These are phyloP conservation scores for Nannizziopsis arthrosporioides DNA, from an alignment of 2,329 filamentous ascomycete species.

Conservation along the genomic window DNA sequence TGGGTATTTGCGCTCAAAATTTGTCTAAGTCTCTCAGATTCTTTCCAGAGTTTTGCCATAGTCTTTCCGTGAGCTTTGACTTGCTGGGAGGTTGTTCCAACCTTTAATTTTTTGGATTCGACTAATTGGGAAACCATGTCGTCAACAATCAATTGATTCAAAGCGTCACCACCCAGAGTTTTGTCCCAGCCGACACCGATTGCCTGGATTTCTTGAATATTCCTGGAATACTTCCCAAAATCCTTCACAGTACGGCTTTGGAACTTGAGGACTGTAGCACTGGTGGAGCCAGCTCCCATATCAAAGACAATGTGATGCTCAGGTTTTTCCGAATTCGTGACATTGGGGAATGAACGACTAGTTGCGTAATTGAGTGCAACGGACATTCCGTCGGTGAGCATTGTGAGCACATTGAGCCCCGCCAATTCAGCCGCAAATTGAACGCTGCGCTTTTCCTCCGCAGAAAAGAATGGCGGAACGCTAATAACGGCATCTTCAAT, in stretches of 20 bases:
- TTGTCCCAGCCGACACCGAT: constrained; percentile 79
- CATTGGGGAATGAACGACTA: constrained; percentile 72
- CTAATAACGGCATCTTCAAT: constrained; percentile 81
- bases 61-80: constrained; percentile 66
- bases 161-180: constrained; percentile 74
- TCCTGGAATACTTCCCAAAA: constrained; percentile 87
- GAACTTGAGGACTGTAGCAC: constrained; percentile 79
- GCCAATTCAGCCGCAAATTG: constrained; percentile 76
- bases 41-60: constrained; percentile 82
- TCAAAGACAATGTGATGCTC: constrained; percentile 92
- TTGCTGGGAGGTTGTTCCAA: constrained; percentile 27
- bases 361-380: constrained; percentile 95
- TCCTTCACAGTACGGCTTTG: constrained; percentile 85
- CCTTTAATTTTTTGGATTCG: constrained; percentile 47
- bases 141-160: constrained; percentile 79
- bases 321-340: constrained; percentile 70
- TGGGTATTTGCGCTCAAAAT: constrained; percentile 88
- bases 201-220: constrained; percentile 85
- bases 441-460: constrained; percentile 78
- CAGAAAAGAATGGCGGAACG: constrained; percentile 78
- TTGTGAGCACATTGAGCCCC: constrained; percentile 69
- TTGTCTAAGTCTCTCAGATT: constrained; percentile 75
- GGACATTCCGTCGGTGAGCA: constrained; percentile 81
- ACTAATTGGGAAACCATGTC: constrained; percentile 77
- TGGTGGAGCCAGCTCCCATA: constrained; percentile 93